Base-by-base conservation (phyloP, 2,329 filamentous ascomycete genomes). In the Aphanoascus verrucosus region DNA sequence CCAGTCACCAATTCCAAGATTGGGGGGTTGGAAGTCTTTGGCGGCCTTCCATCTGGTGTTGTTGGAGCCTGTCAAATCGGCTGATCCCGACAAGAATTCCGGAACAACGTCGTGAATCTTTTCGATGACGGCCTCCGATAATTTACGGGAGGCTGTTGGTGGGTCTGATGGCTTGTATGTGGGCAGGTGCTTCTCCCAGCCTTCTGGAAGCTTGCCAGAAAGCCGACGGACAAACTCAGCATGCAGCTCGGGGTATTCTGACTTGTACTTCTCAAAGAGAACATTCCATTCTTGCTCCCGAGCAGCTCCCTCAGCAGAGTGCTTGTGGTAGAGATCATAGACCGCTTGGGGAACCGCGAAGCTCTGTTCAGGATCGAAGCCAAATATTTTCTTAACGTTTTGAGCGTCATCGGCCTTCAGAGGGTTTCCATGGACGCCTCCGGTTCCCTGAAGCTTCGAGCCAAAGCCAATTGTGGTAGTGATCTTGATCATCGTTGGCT, bases 11-110 rank as follows among this genome's bases (percentile, higher is more conserved):
- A 98, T 86, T 59, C 86, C 85, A 60, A 82, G 84, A 65, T 81
- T 78, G 56, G 88, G 87, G 60, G 90, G 88, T 79, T 98, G 93
- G 84, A 98, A 97, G 79, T 98, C 93, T 62, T 91, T 82, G 54
- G 93, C 91, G 53, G 83, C 81, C 86, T 97, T 98, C 89, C 90
- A 96, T 71, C 90, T 84, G 63, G 93, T 98, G 78, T 97, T 85
- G 82, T 98, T 98, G 70, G 93, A 97, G 69, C 88, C 88, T 70
- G 93, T 98, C 79, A 98, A 74, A 80, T 98, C 93, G 64, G 93
- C 93, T 60, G 93, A 98, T 65, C 93, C 93, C 70, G 91, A 94
- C 57, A 98, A 74, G 55, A 98, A 84, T 75, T 97, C 93, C 61
- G 93, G 93, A 53, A 98, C 69, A 61, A 77, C 81, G 49, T 79